These are phyloP conservation scores for Clitocybe nebularis DNA, from an alignment of 1,284 basidiomycete genomes.

Conservation along the genomic window DNA sequence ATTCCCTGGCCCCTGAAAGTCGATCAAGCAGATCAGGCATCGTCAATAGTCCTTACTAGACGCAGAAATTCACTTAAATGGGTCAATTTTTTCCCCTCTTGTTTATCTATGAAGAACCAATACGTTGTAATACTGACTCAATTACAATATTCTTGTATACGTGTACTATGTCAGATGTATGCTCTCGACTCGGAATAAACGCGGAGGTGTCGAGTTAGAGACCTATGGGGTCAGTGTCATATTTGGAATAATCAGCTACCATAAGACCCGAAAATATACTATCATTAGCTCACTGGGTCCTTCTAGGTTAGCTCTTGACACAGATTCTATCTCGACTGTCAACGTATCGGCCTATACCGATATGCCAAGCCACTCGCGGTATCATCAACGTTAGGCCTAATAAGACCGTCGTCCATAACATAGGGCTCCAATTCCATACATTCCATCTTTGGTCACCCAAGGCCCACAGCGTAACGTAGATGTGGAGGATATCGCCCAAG, in stretches of 20 bases:
- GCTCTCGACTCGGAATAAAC: too few relatives aligned
- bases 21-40: conserved; percentile 54
- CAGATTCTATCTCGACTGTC: conserved; percentile 51
- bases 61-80: conserved; percentile 14
- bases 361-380: conserved; percentile 66
- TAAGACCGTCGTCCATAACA: conserved; percentile 64
- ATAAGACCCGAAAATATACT: too few relatives aligned
- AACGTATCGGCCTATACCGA: conserved; percentile 70
- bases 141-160: conserved; percentile 12
- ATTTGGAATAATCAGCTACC: too few relatives aligned
- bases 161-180: conserved; percentile 15
- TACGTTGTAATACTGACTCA: conserved; percentile 15
- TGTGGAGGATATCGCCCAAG: conserved; percentile 61
- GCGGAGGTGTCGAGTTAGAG: too few relatives aligned
- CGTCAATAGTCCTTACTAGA: conserved; percentile 68
- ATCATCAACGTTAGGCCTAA: conserved; percentile 62
- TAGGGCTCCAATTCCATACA: conserved; percentile 55
- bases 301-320: conserved; percentile 16
- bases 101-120: conserved; percentile 8
- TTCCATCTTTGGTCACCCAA: conserved; percentile 65
- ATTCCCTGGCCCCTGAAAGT: conserved; percentile 60
- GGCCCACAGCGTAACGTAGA: conserved; percentile 67
- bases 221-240: too few relatives aligned
- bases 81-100: conserved; percentile 2
- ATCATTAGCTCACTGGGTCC: conserved; percentile 1